These are phyloP conservation scores for Sphagnurus paluster DNA, from an alignment of 1,284 basidiomycete species.

Conservation along the genomic window DNA sequence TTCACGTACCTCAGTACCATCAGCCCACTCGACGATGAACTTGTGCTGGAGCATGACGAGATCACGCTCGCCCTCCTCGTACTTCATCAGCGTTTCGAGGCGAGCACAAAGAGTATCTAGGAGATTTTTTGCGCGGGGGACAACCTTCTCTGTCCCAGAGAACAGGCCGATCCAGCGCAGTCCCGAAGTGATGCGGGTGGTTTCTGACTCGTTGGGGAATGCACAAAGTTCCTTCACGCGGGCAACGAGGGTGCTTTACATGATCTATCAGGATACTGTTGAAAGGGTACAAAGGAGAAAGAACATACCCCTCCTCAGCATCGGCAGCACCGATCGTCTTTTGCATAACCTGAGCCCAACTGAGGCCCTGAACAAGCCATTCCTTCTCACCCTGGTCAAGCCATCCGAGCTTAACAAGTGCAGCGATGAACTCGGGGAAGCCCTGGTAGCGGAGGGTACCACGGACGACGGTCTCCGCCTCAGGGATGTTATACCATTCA, in stretches of 20 bases:
- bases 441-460: slow-evolving; percentile 97
- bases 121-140: slow-evolving; percentile 74
- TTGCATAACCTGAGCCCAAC: slow-evolving; percentile 84
- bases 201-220: slow-evolving; percentile 74
- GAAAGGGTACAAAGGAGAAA: not conserved
- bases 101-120: slow-evolving; percentile 94
- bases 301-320: slow-evolving; percentile 67
- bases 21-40: slow-evolving; percentile 85
- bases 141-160: slow-evolving; percentile 61
- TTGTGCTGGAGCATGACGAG: slow-evolving; percentile 98
- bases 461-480: slow-evolving; percentile 90
- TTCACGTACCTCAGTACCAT: slow-evolving; percentile 67
- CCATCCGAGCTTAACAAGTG: slow-evolving; percentile 89
- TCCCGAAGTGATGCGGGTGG: slow-evolving; percentile 80
- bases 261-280: slow-evolving; percentile 10
- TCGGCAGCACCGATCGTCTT: slow-evolving; percentile 76
- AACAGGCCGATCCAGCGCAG: slow-evolving; percentile 95
- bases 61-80: slow-evolving; percentile 90
- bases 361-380: slow-evolving; percentile 75
- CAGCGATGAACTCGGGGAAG: slow-evolving; percentile 96
- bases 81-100: slow-evolving; percentile 91
- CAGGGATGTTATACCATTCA: slow-evolving; percentile 88
- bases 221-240: slow-evolving; percentile 69
- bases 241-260: slow-evolving; percentile 59
- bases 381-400: slow-evolving; percentile 77